Base-by-base conservation (phyloP, 1,139 yeast genomes). In the Sugiyamaella sp. region DNA sequence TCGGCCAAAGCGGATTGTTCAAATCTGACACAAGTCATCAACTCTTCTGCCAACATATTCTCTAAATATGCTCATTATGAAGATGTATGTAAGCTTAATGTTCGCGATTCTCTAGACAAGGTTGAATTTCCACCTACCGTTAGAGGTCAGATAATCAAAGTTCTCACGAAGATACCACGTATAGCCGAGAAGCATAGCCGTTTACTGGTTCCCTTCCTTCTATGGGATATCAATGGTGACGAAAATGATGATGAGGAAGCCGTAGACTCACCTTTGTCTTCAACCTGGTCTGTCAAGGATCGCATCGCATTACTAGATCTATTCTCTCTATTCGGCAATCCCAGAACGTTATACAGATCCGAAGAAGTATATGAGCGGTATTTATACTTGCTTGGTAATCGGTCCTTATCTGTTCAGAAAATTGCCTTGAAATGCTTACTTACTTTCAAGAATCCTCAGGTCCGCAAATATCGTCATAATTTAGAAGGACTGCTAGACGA, bases 401-500 rank as follows among this genome's bases (percentile, higher is more conserved):
- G 84, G 61, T 80, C 78, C 51, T 66, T 79, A 1, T 81, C 80
- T 10, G 78, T 86, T 1, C 97, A 93, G 69, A 82, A 81, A 58
- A 71, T 84, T 44, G 95, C 97, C 0, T 73, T 93, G 49, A 80
- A 81, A 55, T 86, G 87, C 46, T 65, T 93, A n/a, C 70, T 89
- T 44, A 82, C 86, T 45, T 87, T 80, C 76, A 82, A 84, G 58
- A 77, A 80, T 54, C 77, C 80, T 1, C 73, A 76, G 1, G 71
- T 89, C 32, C 77, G 77, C 52, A 87, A 85, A 67, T 91, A 90
- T 66, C 76, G 78, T 57, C 96, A 87, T 59, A 85, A 85, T 60
- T 74, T 95, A 63, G 78, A 74, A 51, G 90, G 87, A 61, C 72
- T 95, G 54, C 73, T 93, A 27, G 97, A 91, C 66, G 96, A 90